These are phyloP conservation scores for Persicaria maculosa DNA, from an alignment of 148 eudicot species.

Conservation along the genomic window DNA sequence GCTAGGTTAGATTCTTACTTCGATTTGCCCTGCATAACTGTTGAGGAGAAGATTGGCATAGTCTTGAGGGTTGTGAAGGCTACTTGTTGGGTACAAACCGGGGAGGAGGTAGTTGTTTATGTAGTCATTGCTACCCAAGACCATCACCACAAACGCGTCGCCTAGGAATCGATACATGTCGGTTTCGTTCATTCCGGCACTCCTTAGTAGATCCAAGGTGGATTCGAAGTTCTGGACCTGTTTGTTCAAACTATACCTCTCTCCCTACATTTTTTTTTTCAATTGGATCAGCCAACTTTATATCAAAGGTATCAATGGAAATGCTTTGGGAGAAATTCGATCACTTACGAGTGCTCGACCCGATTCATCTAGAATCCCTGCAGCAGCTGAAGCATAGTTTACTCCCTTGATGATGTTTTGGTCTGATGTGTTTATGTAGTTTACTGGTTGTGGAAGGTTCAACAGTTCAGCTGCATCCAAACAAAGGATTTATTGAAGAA, in stretches of 20 bases:
- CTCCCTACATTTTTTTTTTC: slow-evolving; percentile 34
- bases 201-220: slow-evolving; percentile 35
- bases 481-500: background rate
- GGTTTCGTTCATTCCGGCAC: slow-evolving; percentile 23
- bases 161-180: slow-evolving; percentile 32
- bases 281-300: background rate
- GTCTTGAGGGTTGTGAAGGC: slow-evolving; percentile 40
- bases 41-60: slow-evolving; percentile 54
- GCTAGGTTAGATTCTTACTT: slow-evolving; percentile 25
- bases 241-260: slow-evolving; percentile 47
- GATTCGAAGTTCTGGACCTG: slow-evolving; percentile 53
- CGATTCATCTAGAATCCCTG: slow-evolving; percentile 69
- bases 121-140: slow-evolving; percentile 81
- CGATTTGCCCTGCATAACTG: slow-evolving; percentile 41
- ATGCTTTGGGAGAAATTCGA: background rate
- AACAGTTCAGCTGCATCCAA: slow-evolving; percentile 40
- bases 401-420: slow-evolving; percentile 45
- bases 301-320: background rate
- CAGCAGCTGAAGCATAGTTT: slow-evolving; percentile 78
- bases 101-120: slow-evolving; percentile 52
- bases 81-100: slow-evolving; percentile 33
- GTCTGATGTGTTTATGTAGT: slow-evolving; percentile 49
- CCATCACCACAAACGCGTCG: slow-evolving; percentile 46
- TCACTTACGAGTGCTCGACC: slow-evolving; percentile 50
- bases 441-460: slow-evolving; percentile 42